Percentiles rank a stretch among this genome's conserved stretches.
Conservation (phyloP, 73 alveolate genomes). For the Paraurostyla sp. region DNA sequence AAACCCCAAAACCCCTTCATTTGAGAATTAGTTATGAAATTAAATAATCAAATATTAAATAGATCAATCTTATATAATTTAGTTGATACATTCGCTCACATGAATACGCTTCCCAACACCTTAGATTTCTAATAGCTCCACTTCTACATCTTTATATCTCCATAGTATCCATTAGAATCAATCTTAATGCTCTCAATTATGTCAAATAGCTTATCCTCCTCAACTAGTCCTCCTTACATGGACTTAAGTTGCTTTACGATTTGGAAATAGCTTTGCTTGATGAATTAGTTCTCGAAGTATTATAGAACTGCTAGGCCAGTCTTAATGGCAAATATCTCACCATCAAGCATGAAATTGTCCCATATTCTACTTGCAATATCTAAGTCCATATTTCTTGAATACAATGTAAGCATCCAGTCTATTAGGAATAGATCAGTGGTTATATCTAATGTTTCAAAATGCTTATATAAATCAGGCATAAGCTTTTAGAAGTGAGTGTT, state of each 20-base stretch:
- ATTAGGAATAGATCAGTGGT: constrained; percentile 83
- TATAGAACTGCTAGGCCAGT: constrained; percentile 74
- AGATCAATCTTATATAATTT: too few relatives aligned
- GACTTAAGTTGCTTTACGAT: constrained; percentile 71
- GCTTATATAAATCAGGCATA: constrained; percentile 80
- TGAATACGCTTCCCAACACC: constrained; percentile 51
- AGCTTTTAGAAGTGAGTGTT: constrained; percentile 75
- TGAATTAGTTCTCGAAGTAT: constrained; percentile 62
- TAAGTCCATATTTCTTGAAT: constrained; percentile 75
- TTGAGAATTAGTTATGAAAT: too few relatives aligned
- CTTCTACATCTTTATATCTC: constrained; percentile 58
- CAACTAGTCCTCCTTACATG: constrained; percentile 44
- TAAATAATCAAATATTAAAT: too few relatives aligned
- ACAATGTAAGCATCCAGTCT: constrained; percentile 88
- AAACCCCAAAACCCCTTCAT: too few relatives aligned
- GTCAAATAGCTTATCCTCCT: constrained; percentile 75
- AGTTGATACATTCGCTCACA: too few relatives aligned
- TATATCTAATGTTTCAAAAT: constrained; percentile 84
- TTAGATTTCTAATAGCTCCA: constrained; percentile 57
- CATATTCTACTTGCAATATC: constrained; percentile 85
- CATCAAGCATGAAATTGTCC: constrained; percentile 94
- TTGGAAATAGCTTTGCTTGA: constrained; percentile 68
- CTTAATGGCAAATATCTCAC: constrained; percentile 87
- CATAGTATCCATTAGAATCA: constrained; percentile 41
- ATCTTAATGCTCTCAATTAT: constrained; percentile 58